Base-by-base conservation (phyloP, 257 asterid species). In the Pogostemon cablin region DNA sequence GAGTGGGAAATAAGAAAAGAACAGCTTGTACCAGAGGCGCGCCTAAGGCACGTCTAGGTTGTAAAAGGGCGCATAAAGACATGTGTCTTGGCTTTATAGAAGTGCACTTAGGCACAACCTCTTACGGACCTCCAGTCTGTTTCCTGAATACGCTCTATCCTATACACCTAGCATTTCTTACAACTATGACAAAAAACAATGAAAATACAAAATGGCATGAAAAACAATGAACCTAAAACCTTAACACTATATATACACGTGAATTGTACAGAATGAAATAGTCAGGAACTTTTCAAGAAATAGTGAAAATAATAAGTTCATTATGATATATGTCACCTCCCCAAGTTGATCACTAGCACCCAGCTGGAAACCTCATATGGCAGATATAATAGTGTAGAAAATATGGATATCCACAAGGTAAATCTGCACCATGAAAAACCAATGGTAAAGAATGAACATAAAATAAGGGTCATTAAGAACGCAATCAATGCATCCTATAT, bases 341-440 rank as follows among this genome's bases (percentile, higher is more conserved):
- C 99, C 99, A 46, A 91, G 98, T 34, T 96, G 98, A 82, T 89
- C 96, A 77, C 96, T 87, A 66, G 98, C 98, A 50, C 99, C 99
- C 65, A 93, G 84, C 81, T 91, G 86, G 78, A 93, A 91, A 60
- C 99, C 98, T 87, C 86, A 81, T 12, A 93, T 65, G 68, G 98
- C 96, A 63, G 99, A 93, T 75, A 93, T 75, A 74, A 93, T 66
- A 25, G 98, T 93, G 86, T 93, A 93, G 88, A 93, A 91, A 47
- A 91, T 77, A 77, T 93, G 90, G 80, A 86, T 86, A 73, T 93
- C 99, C 73, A 93, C 78, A 49, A 93, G 91, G 85, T 93, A 93
- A 67, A 93, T 88, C 99, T 93, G 95, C 89, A 82, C 35, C 69
- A 67, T 35, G 39, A 72, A 62, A 44, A 69, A 38, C 25, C 39